These are phyloP conservation scores for Sporisorium iseilematis-ciliati DNA, from an alignment of 1,284 basidiomycete genomes.

Conservation along the genomic window DNA sequence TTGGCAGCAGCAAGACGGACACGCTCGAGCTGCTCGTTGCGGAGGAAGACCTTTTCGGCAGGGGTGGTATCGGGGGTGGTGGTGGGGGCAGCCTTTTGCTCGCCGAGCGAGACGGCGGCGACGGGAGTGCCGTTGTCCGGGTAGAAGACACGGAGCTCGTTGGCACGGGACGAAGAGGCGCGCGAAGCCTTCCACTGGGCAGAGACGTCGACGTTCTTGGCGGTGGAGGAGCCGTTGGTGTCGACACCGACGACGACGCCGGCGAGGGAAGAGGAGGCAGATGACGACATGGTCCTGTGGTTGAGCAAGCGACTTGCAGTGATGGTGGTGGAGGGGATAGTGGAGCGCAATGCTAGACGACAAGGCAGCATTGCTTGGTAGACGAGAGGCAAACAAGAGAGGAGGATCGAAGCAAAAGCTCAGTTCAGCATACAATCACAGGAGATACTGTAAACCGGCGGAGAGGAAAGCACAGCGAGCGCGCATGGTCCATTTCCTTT, in stretches of 20 bases:
- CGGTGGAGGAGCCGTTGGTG: slow-evolving; percentile 48
- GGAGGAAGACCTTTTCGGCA: slow-evolving; percentile 54
- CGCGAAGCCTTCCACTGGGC: slow-evolving; percentile 64
- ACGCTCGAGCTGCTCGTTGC: slow-evolving; percentile 65
- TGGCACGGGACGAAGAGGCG: slow-evolving; percentile 57
- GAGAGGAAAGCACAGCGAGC: background rate
- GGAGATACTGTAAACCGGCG: background rate
- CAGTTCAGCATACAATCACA: background rate
- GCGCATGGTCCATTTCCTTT: slow-evolving; percentile 12
- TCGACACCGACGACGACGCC: slow-evolving; percentile 57
- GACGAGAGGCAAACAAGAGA: background rate
- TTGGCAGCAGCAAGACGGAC: slow-evolving; percentile 65
- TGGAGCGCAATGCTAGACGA: slow-evolving; percentile 37
- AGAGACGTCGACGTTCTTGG: slow-evolving; percentile 56
- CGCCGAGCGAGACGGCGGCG: slow-evolving; percentile 62
- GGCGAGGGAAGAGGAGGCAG: slow-evolving; percentile 27
- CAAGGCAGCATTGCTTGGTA: slow-evolving; percentile 46
- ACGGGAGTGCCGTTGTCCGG: slow-evolving; percentile 52
- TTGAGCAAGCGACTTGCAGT: slow-evolving; percentile 1
- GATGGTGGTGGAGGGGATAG: slow-evolving; percentile 22
- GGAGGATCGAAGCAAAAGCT: slow-evolving; percentile 4
- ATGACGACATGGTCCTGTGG: slow-evolving; percentile 40
- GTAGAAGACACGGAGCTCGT: slow-evolving; percentile 65
- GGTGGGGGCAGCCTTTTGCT: slow-evolving; percentile 60
- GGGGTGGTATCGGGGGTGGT: slow-evolving; percentile 63